Evolutionary conservation across 2,329 filamentous ascomycete genomes (phyloP), one percentile per base, ranked within the genome.

Genomic region (Lomentospora prolificans): DNA sequence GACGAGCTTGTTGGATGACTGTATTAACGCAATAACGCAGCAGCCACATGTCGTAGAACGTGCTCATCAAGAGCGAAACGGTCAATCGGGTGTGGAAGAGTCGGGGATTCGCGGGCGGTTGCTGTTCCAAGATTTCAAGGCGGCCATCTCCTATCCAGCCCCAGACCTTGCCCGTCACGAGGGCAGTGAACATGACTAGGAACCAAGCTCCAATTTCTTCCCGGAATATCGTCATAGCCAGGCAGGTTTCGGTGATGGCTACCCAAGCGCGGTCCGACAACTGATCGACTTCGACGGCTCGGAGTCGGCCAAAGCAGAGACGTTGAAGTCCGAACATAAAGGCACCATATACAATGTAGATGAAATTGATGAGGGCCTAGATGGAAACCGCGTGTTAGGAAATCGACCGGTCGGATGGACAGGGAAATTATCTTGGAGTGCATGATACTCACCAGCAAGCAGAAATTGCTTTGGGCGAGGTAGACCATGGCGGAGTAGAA

Each of bases 401-500:
- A 8, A 12, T 31, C 9, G 25, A 50, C 4, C n/a, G 27, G 12
- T 9, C 22, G 46, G 39, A 19, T 2, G 4, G 5, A 3, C 9
- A 17, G 19, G 30, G 30, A 22, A 33, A 39, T 17, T 7, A 33
- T 33, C 6, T 6, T 7, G 5, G 41, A 51, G 50, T n/a, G 12
- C 24, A 9, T 17, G 17, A 14, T 22, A 71, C 81, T 63, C 70
- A 94, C 89, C 82, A 97, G 88, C 55, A 97, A 76, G 68, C 92
- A 97, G 64, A 95, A 86, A 74, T 94, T 97, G 71, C 90, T 96
- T 72, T 97, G 92, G 41, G 91, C 89, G 53, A 99, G 83, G 72
- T 97, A 96, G 51, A 99, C 94, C 73, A 90, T 94, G 62, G 94
- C 91, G 55, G 92, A 95, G 75, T 99, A 99, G 78, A 97, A 99